These are phyloP conservation scores for Phylloporus sp. DNA, from an alignment of 1,284 basidiomycete species.

Conservation along the genomic window DNA sequence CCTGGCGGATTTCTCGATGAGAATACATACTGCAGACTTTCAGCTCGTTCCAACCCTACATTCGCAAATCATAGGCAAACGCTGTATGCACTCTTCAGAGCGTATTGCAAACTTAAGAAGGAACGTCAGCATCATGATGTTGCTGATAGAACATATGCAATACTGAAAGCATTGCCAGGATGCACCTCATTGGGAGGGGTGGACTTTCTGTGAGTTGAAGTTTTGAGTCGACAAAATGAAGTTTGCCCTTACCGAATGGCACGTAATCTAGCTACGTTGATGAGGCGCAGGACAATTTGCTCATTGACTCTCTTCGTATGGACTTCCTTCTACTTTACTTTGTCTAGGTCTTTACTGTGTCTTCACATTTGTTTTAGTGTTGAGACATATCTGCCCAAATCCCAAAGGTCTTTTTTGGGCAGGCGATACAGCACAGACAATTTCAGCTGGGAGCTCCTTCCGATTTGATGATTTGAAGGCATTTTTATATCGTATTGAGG, in stretches of 20 bases:
- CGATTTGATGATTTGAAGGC: conserved; percentile 77
- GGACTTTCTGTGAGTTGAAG: conserved; percentile 61
- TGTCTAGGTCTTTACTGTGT: conserved; percentile 1
- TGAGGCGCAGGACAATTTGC: conserved; percentile 75
- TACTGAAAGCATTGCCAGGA: conserved; percentile 50
- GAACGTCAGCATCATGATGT: conserved; percentile 59
- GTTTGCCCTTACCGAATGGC: conserved; percentile 9
- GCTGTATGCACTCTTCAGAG: conserved; percentile 65
- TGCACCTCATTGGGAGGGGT: conserved; percentile 45
- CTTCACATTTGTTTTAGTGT: conserved; percentile 50
- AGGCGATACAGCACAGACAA: conserved; percentile 82
- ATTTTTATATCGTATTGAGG: conserved; percentile 68
- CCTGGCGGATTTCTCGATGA: conserved; percentile 51
- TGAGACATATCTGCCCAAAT: conserved; percentile 67
- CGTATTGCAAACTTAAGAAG: conserved; percentile 59
- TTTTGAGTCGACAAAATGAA: neutral
- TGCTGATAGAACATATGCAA: conserved; percentile 70
- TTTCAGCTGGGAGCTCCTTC: conserved; percentile 75
- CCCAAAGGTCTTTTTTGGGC: conserved; percentile 79
- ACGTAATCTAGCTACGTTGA: conserved; percentile 66
- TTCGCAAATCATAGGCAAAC: conserved; percentile 58
- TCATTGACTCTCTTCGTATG: conserved; percentile 71
- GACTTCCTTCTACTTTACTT: neutral
- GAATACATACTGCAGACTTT: conserved; percentile 55
- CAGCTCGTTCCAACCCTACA: conserved; percentile 59